Evolutionary conservation across 1,284 basidiomycete species (phyloP), one percentile per base, ranked within the genome.

Genomic region (Exobasidium rhododendri): DNA sequence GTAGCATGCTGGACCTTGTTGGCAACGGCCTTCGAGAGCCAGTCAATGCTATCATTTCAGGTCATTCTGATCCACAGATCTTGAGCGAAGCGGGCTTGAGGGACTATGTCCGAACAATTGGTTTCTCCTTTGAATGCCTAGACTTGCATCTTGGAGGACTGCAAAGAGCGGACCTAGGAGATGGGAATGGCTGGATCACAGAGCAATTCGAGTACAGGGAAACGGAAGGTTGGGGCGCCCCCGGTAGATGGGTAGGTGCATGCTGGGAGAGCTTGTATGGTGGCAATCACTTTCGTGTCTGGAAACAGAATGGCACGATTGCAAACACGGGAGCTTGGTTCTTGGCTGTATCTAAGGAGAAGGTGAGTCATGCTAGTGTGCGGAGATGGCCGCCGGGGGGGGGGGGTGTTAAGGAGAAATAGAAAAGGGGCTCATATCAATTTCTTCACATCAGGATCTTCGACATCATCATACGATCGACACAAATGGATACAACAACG

Each of bases 1-100:
- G 52, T 13, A 40, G 32, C 30, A 55, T 55, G 30, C 30, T 58
- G 11, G 56, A 75, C 84, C 89, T 26, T 82, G 85, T 58, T 76
- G 82, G 35, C 88, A 91, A 20, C 87, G 90, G 91, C 6, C 85
- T 90, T 58, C 90, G 91, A 45, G 94, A 97, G 81, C 94, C 93
- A 2, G 81, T 97, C 61, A 97, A 97, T 70, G 84, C 86, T 59
- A 91, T 97, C 75, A 82, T 97, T 31, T 88, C 89, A n/a, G 89
- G 85, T 26, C 83, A 87, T 49, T 94, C 92, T 1, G 90, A 93
- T 71, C 68, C 83, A 0, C 83, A 81, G 2, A 88, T 96, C 0
- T 83, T 96, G 46, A 84, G 85, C 14, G 86, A 89, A 70, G 81
- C 82, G 24, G 92, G 92, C 0, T 82, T 94, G 60, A 83, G 86